These are phyloP conservation scores for Mucor ambiguus DNA, from an alignment of 371 early-diverging fungal species.

Conservation along the genomic window DNA sequence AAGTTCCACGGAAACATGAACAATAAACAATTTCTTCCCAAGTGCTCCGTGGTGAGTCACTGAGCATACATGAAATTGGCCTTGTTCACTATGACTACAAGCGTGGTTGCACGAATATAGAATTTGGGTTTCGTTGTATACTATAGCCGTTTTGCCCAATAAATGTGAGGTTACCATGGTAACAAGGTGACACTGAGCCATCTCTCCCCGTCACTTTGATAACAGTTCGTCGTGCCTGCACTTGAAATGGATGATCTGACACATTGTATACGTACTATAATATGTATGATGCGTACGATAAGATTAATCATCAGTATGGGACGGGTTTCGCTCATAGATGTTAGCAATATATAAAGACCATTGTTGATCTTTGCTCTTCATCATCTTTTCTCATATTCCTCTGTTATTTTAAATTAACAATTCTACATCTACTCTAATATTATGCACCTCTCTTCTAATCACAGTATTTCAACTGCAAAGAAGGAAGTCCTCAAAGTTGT, in stretches of 20 bases:
- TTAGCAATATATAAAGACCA: background rate
- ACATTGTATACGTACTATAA: background rate
- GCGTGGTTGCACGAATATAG: background rate
- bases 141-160: background rate
- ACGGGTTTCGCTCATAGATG: background rate
- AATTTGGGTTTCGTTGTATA: background rate
- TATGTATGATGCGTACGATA: background rate
- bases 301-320: constrained; percentile 9
- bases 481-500: constrained; percentile 31
- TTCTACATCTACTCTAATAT: background rate
- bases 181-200: background rate
- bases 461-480: background rate
- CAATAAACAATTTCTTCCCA: background rate
- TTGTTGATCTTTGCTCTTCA: background rate
- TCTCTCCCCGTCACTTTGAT: constrained; percentile 3
- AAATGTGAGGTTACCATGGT: background rate
- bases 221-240: background rate
- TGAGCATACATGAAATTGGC: background rate
- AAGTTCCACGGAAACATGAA: background rate
- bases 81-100: background rate
- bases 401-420: background rate
- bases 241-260: constrained; percentile 6
- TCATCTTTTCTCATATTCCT: background rate
- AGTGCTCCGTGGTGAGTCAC: background rate
- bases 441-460: background rate